phyloP scores from a whole-genome alignment of 495 filamentous ascomycete genomes.

The Aspergillus sclerotioniger region DNA sequence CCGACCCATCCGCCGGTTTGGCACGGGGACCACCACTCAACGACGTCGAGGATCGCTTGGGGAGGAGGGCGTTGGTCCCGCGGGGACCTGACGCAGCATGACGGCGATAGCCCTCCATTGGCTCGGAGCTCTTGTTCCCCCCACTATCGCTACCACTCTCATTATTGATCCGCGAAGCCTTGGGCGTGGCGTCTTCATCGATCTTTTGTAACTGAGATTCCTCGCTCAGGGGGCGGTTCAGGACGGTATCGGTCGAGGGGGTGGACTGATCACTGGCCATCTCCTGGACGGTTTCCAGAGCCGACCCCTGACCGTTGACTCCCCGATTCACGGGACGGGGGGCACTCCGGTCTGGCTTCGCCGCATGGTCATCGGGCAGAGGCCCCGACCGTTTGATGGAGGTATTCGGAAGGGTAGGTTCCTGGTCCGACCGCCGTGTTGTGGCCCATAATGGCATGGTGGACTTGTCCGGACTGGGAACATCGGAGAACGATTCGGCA shows the following conservation, averaged over 20 bases:
- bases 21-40: constrained; percentile 46
- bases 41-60: constrained; percentile 50
- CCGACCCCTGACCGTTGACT: constrained; percentile 61
- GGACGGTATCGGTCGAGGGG: constrained; percentile 53
- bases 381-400: constrained; percentile 40
- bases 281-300: constrained; percentile 91
- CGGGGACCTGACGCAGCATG: constrained; percentile 25
- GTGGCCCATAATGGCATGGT: constrained; percentile 63
- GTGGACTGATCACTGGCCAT: constrained; percentile 74
- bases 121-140: constrained; percentile 43
- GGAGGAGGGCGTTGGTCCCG: constrained; percentile 34
- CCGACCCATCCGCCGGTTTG: constrained; percentile 69
- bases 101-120: constrained; percentile 36
- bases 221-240: constrained; percentile 29
- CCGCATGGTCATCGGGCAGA: constrained; percentile 29
- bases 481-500: constrained; percentile 56
- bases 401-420: constrained; percentile 39
- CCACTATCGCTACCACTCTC: constrained; percentile 54
- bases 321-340: constrained; percentile 54
- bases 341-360: constrained; percentile 35
- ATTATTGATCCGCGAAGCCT: constrained; percentile 29
- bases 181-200: constrained; percentile 41
- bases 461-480: constrained; percentile 61
- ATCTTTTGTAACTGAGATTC: constrained; percentile 37
- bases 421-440: constrained; percentile 37